Evolutionary conservation across 108 stramenopile species (phyloP).

Genomic region (Skeletonema tropicum): DNA sequence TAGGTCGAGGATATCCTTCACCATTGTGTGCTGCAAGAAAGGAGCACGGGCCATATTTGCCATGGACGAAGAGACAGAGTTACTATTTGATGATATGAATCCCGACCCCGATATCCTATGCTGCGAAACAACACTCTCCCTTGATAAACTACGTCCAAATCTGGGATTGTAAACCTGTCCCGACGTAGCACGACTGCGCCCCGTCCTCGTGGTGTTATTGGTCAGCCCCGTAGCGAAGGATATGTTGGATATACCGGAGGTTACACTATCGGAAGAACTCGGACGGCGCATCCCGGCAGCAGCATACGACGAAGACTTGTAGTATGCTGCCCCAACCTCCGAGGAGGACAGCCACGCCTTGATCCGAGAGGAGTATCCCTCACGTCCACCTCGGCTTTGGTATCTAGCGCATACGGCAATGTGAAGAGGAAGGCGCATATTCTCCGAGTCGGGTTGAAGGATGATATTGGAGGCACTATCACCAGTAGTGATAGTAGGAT

Average conservation of each 20-base stretch:
- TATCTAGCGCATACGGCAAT: constrained; percentile 43
- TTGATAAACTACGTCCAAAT: constrained; percentile 47
- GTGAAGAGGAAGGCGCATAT: constrained; percentile 48
- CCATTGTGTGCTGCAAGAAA: constrained; percentile 47
- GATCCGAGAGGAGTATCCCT: constrained; percentile 17
- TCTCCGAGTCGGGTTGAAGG: constrained; percentile 46
- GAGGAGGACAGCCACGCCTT: constrained; percentile 40
- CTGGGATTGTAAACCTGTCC: constrained; percentile 51
- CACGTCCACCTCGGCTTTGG: constrained; percentile 9
- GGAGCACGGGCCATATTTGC: constrained; percentile 9
- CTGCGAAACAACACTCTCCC: constrained; percentile 24
- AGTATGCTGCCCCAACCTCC: constrained; percentile 13
- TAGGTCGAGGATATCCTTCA: constrained; percentile 36
- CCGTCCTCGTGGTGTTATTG: constrained; percentile 3
- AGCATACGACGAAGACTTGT: constrained; percentile 3
- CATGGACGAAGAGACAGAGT: constrained; percentile 17
- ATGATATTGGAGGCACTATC: constrained; percentile 5
- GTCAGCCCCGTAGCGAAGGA: constrained; percentile 1
- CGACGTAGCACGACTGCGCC: background rate
- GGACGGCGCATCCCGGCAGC: background rate
- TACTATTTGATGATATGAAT: constrained; percentile 8
- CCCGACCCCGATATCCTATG: constrained; percentile 20
- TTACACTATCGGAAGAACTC: constrained; percentile 3
- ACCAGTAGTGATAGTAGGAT: background rate
- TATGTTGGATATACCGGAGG: background rate